phyloP scores from a whole-genome alignment of 2,329 filamentous ascomycete genomes.

The Beauveria sp. region DNA sequence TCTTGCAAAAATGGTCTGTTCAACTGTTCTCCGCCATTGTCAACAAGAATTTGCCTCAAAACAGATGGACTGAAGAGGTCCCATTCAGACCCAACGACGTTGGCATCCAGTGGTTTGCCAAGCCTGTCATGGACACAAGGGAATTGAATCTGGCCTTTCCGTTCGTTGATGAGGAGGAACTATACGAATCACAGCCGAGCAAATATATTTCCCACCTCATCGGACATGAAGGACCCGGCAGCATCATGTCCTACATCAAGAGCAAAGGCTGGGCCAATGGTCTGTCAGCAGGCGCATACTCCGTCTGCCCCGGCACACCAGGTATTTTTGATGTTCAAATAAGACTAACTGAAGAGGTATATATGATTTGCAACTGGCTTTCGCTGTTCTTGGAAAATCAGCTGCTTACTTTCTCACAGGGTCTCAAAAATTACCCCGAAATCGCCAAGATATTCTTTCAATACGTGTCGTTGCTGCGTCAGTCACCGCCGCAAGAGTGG shows the following conservation, averaged over 20 bases:
- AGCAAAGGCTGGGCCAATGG: constrained; percentile 84
- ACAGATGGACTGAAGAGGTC: constrained; percentile 45
- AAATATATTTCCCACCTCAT: constrained; percentile 84
- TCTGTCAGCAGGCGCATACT: constrained; percentile 67
- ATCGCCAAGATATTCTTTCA: constrained; percentile 81
- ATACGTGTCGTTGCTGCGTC: constrained; percentile 80
- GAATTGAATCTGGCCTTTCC: constrained; percentile 76
- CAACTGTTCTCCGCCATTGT: constrained; percentile 75
- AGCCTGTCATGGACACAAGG: constrained; percentile 83
- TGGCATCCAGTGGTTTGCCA: constrained; percentile 70
- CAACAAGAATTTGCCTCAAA: constrained; percentile 68
- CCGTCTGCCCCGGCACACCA: constrained; percentile 68
- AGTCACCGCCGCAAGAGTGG: constrained; percentile 79
- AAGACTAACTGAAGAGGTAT: constrained; percentile 72
- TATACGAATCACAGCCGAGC: constrained; percentile 75
- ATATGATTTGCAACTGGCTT: constrained; percentile 11
- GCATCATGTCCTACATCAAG: constrained; percentile 84
- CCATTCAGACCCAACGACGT: constrained; percentile 44
- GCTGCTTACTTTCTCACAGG: constrained; percentile 27
- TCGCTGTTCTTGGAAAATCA: not conserved
- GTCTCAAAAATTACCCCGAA: constrained; percentile 72
- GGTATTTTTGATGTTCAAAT: constrained; percentile 75
- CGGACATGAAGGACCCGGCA: constrained; percentile 87
- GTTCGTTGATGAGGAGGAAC: constrained; percentile 73
- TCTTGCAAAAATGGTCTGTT: constrained; percentile 74